Percentiles rank a stretch among this genome's conserved stretches.
Conservation (phyloP, 164 flowering plant species). For the Annona squamosa region DNA sequence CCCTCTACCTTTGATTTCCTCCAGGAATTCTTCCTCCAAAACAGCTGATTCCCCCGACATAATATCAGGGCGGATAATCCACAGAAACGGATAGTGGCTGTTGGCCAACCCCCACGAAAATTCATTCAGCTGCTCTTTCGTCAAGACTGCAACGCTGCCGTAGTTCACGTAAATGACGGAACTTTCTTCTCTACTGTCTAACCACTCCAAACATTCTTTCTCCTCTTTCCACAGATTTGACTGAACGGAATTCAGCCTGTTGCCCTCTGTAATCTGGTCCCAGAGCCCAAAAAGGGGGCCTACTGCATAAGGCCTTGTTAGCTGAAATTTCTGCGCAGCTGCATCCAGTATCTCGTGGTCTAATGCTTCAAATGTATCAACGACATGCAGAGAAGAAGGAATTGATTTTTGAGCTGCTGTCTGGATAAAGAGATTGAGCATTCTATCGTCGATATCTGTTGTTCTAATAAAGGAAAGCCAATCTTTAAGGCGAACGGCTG, state of each 20-base stretch:
- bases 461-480: constrained; percentile 11
- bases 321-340: background rate
- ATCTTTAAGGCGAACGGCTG: constrained; percentile 6
- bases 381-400: background rate
- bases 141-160: constrained; percentile 38
- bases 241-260: constrained; percentile 11
- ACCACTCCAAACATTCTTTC: constrained; percentile 31
- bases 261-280: background rate
- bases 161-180: constrained; percentile 46
- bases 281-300: constrained; percentile 13
- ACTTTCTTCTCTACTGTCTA: constrained; percentile 24
- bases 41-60: constrained; percentile 26
- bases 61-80: constrained; percentile 46
- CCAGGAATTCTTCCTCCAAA: constrained; percentile 24
- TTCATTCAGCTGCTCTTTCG: constrained; percentile 30
- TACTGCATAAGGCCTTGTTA: constrained; percentile 3
- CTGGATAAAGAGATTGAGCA: constrained; percentile 6
- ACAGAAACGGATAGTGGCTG: constrained; percentile 30
- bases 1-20: constrained; percentile 24
- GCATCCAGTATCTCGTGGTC: constrained; percentile 8
- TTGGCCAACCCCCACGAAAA: constrained; percentile 54
- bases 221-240: constrained; percentile 50
- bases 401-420: constrained; percentile 5
- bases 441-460: background rate
- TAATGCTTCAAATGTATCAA: constrained; percentile 14